Base-by-base conservation (phyloP, 495 filamentous ascomycete species). In the Rostrohypoxylon terebratum region DNA sequence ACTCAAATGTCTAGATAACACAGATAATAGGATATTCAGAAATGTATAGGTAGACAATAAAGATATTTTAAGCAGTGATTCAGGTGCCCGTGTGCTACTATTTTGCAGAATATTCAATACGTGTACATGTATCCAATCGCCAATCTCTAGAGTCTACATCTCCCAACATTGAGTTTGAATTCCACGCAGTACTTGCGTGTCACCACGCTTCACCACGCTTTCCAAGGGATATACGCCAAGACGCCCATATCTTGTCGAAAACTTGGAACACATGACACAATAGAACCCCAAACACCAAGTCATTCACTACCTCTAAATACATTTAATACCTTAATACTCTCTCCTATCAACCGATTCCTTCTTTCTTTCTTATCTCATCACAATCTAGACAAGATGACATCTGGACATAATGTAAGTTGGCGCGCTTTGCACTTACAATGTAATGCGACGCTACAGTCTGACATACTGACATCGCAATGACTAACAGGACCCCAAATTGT, bases 401-500 rank as follows among this genome's bases (percentile, higher is more conserved):
- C 84, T 4, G 81, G 84, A 74, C 83, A 85, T 64, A 84, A 86
- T 82, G 84, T 86, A 79, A 78, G 81, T 66, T 61, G 58, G 57
- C 59, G 54, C 59, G 45, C 47, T 42, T 25, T 48, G 38, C 53
- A 65, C 59, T 34, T 18, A 57, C 28, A 11, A 51, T 20, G 50
- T 16, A 40, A 71, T 59, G 61, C 48, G 47, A 64, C 59, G 57
- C 59, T 51, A 51, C 50, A 53, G 54, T 63, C 28, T 48, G 9
- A 33, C 48, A 23, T 54, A 34, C 58, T 73, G 21, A 70, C 55
- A 67, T 75, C 44, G 21, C 13, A 55, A 55, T 18, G 47, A 33
- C 51, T 47, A 51, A 72, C 74, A 85, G 83, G 93, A 96, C 68
- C 92, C 93, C 7, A 90, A 89, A 76, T 83, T 97, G 40, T 87